A percentile compares a stretch with the other conserved stretches of the same genome.
phyloP scores from a whole-genome alignment of 345 rosid species.

The Citrus hindsii region DNA sequence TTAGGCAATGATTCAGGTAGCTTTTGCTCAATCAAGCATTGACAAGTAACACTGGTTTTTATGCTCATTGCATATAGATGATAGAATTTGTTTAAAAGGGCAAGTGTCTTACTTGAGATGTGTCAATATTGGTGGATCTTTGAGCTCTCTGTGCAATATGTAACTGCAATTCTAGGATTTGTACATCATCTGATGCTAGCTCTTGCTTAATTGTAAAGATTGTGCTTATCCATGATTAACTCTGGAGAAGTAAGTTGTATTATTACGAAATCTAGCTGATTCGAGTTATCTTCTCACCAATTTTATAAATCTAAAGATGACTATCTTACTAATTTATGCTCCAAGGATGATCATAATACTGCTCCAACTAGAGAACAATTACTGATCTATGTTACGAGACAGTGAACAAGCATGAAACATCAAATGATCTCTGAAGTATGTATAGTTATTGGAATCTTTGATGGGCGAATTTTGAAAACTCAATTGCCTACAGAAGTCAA shows the following conservation, averaged over 20 bases:
- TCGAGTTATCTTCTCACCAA: neutral
- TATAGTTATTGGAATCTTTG: neutral
- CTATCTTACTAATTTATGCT: neutral
- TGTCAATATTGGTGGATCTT: neutral
- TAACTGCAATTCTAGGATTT: neutral
- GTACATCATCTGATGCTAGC: slow-evolving; percentile 16
- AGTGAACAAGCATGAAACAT: neutral
- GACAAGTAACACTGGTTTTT: neutral
- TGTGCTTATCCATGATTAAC: neutral
- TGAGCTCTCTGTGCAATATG: neutral
- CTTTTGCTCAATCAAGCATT: neutral
- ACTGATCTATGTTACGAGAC: neutral
- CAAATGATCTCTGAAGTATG: neutral
- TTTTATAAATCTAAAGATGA: neutral
- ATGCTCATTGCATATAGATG: neutral
- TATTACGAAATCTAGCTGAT: neutral
- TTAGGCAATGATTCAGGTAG: slow-evolving; percentile 14
- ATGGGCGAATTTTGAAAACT: neutral
- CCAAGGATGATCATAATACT: neutral
- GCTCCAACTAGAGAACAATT: neutral
- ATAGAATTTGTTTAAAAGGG: neutral
- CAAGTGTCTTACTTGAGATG: neutral
- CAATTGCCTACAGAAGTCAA: neutral
- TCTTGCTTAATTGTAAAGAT: slow-evolving; percentile 18
- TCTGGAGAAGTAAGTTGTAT: neutral